Conservation (phyloP, 1,139 yeast species). For the Pneumocystis canis region DNA sequence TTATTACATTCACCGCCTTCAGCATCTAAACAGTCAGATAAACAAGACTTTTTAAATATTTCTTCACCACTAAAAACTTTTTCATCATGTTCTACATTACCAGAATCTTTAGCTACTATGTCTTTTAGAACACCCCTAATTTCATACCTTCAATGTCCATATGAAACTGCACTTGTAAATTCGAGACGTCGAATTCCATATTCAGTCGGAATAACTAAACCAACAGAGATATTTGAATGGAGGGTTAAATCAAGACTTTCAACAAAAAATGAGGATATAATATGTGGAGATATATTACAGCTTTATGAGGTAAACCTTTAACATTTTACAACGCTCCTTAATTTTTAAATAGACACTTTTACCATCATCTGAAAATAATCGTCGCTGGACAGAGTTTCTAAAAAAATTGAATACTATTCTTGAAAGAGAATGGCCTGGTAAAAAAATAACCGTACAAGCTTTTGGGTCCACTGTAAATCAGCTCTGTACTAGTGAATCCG, state of each 20-base stretch:
- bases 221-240: slow-evolving; percentile 9
- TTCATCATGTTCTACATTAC: not conserved
- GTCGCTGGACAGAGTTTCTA: slow-evolving; percentile 10
- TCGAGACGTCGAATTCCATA: slow-evolving; percentile 16
- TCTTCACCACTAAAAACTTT: not conserved
- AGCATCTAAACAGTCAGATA: not conserved
- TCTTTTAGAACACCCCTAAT: not conserved
- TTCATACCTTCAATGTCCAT: slow-evolving; percentile 1
- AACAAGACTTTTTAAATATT: not conserved
- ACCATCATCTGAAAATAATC: slow-evolving; percentile 2
- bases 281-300: not conserved
- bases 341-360: not conserved
- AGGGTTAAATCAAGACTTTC: slow-evolving; percentile 8
- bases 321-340: not conserved
- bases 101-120: not conserved
- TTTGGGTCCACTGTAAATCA: slow-evolving; percentile 19
- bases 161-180: slow-evolving; percentile 14
- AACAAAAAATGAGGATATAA: slow-evolving; percentile 12
- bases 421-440: slow-evolving; percentile 16
- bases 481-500: slow-evolving; percentile 18
- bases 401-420: slow-evolving; percentile 14
- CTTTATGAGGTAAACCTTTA: not conserved
- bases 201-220: slow-evolving; percentile 13
- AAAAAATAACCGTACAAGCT: slow-evolving; percentile 15
- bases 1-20: not conserved